Evolutionary conservation across 192 early-diverging fungal genomes (phyloP).

Genomic region (Gaertneriomyces semiglobifer): DNA sequence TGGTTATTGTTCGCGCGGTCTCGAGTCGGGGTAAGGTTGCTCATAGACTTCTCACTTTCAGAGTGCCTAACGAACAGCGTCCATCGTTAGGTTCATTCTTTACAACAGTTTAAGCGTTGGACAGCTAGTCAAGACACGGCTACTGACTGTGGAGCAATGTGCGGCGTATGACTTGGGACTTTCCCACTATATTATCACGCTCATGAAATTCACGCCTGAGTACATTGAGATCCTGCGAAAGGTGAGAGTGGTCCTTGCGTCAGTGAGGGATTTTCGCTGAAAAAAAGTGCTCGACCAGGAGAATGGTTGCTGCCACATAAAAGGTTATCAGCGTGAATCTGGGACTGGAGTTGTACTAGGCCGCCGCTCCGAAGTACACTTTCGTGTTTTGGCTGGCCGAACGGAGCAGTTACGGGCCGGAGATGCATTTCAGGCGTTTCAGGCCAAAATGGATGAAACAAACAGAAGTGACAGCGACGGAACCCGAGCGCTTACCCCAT

Average conservation of each 20-base stretch:
- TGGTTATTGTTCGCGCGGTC: background rate
- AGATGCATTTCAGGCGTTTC: background rate
- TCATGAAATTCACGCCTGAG: constrained; percentile 23
- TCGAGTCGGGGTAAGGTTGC: background rate
- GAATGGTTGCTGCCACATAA: background rate
- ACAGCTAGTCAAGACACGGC: background rate
- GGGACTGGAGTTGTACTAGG: no score
- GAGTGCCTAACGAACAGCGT: background rate
- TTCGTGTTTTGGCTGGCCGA: no score
- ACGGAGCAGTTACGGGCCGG: no score
- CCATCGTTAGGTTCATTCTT: constrained; percentile 18
- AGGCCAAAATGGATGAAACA: background rate
- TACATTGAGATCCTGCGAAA: constrained; percentile 16
- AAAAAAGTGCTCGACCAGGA: no score
- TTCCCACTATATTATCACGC: constrained; percentile 18
- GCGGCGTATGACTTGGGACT: constrained; percentile 22
- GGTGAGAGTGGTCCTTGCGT: background rate
- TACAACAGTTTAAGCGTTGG: constrained; percentile 3
- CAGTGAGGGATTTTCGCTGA: no score
- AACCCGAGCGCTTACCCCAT: constrained; percentile 12
- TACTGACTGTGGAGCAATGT: constrained; percentile 25
- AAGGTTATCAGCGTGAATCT: background rate
- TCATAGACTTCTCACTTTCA: background rate
- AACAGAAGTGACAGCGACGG: background rate
- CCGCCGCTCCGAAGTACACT: no score